These are phyloP conservation scores for Ophiostoma montium DNA, from an alignment of 2,329 filamentous ascomycete species.

Conservation along the genomic window DNA sequence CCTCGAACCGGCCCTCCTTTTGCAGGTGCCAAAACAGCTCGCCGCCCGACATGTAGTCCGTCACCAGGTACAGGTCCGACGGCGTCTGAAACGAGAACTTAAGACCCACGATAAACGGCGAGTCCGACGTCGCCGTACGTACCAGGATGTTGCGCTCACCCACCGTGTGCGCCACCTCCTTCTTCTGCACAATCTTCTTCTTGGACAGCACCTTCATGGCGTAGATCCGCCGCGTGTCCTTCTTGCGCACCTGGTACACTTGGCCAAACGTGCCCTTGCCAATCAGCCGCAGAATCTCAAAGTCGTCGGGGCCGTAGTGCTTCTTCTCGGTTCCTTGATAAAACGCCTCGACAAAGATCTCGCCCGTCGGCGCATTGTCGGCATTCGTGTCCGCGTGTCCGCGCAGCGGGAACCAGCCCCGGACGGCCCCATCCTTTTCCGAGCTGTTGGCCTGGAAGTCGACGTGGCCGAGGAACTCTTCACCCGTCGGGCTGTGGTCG, in stretches of 20 bases:
- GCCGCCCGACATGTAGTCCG: constrained; percentile 97
- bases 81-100: constrained; percentile 99
- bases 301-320: constrained; percentile 88
- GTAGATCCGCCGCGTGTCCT: constrained; percentile 89
- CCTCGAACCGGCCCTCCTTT: constrained; percentile 89
- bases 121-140: constrained; percentile 87
- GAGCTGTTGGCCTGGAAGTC: constrained; percentile 56
- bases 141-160: constrained; percentile 96
- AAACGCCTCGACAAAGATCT: constrained; percentile 73
- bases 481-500: constrained; percentile 57
- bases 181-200: constrained; percentile 99
- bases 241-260: constrained; percentile 96
- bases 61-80: constrained; percentile 93
- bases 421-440: constrained; percentile 55
- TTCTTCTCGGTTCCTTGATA: constrained; percentile 83
- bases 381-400: constrained; percentile 56
- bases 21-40: constrained; percentile 98
- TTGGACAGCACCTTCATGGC: constrained; percentile 99
- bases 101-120: constrained; percentile 91
- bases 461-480: constrained; percentile 85
- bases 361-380: constrained; percentile 67
- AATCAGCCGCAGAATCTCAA: constrained; percentile 89
- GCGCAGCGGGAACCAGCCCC: constrained; percentile 74
- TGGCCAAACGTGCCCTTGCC: constrained; percentile 98
- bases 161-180: constrained; percentile 93